Base-by-base conservation (phyloP, 805 yeast genomes). In the Peterozyma xylosa region DNA sequence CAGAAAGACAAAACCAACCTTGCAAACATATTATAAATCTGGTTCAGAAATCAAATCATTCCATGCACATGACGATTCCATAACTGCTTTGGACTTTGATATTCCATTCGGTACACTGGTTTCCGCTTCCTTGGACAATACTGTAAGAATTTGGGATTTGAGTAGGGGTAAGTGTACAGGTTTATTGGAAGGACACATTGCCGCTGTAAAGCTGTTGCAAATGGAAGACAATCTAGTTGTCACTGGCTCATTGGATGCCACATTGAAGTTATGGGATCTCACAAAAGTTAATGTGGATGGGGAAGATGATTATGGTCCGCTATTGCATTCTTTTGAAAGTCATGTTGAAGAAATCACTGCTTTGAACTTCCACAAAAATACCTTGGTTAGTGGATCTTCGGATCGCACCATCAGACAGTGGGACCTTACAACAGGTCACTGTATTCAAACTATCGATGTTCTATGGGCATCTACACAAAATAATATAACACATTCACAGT, bases 61-160 rank as follows among this genome's bases (percentile, higher is more conserved):
- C 37, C 56, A 66, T 13, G 79, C 80, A 1, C 86, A 81, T 53
- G 67, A 67, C 3, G 76, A 71, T 37, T 50, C 74, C 2, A 66
- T 85, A 17, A 71, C 77, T 1, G 69, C 78, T 32, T 56, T 84
- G 46, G 89, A 80, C 50, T 83, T 84, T 56, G 88, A 83, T 55
- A 66, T 73, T 18, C 91, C 91, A 11, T 84, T 80, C 60, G 90
- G 89, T 2, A 78, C 79, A 1, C 53, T 87, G 59, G 90, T 88
- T 2, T 75, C 90, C 13, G 87, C 96, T 0, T 77, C 88, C 11
- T 63, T 78, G 52, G 96, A 88, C 57, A 86, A 82, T 56, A 76
- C 84, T 0, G 82, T 88, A 3, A 73, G 82, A 50, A 84, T 89
- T 4, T 89, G 96, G 96, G 95, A 89, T 64, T 60, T 84, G 52